phyloP scores from a whole-genome alignment of 768 basidiomycete genomes.

The Russula olivacea region DNA sequence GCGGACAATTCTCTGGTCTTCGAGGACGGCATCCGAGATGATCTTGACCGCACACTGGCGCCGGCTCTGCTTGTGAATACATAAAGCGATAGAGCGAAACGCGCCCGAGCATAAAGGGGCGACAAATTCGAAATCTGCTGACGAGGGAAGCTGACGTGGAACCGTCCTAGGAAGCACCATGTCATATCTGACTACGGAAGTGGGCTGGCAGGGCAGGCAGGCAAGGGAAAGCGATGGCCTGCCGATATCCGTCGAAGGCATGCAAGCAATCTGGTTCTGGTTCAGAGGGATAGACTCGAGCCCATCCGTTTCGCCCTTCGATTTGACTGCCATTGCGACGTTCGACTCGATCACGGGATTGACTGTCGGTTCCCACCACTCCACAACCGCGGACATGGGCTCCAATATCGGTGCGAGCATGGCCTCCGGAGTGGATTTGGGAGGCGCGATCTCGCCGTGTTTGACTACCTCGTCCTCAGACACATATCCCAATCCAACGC shows the following conservation, averaged over 20 bases:
- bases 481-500: not conserved
- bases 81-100: slow-evolving; percentile 26
- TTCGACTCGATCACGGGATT: not conserved
- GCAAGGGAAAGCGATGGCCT: not conserved
- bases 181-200: not conserved
- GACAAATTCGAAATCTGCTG: slow-evolving; percentile 11
- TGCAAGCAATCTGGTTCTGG: too few relatives aligned
- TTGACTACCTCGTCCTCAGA: not conserved
- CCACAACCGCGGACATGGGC: slow-evolving; percentile 11
- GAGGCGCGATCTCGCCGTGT: not conserved
- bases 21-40: slow-evolving; percentile 19
- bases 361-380: not conserved
- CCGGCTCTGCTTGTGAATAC: slow-evolving; percentile 17
- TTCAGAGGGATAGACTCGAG: not conserved
- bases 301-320: not conserved
- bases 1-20: slow-evolving; percentile 2
- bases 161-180: not conserved
- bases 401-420: not conserved
- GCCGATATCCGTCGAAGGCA: not conserved
- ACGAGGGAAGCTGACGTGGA: slow-evolving; percentile 8
- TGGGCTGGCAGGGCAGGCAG: not conserved
- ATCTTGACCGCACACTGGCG: slow-evolving; percentile 27
- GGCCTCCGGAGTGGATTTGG: not conserved
- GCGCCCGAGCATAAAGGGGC: slow-evolving; percentile 13
- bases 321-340: not conserved